Conservation (phyloP, 2,329 filamentous ascomycete genomes). For the Colletotrichum tropicicola region DNA sequence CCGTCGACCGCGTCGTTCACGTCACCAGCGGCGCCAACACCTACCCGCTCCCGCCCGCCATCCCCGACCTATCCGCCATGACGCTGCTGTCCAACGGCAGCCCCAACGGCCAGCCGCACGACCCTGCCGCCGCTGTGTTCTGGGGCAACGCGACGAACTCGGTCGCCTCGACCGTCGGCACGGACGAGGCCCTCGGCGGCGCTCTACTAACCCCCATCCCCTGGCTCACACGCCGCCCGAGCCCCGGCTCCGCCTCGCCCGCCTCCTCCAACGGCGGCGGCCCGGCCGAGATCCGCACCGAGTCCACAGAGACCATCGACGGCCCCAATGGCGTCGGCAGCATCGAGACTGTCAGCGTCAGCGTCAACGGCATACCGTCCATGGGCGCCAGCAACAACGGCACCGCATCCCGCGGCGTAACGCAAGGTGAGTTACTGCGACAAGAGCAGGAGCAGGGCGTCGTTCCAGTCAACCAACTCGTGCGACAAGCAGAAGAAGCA, state of each 20-base stretch:
- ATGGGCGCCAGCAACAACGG: constrained; percentile 46
- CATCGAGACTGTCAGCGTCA: constrained; percentile 83
- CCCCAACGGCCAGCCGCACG: constrained; percentile 48
- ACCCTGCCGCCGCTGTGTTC: constrained; percentile 48
- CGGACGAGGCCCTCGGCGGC: constrained; percentile 89
- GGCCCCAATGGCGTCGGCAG: constrained; percentile 82
- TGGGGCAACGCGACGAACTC: constrained; percentile 58
- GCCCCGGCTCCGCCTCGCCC: constrained; percentile 31
- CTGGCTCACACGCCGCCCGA: constrained; percentile 70
- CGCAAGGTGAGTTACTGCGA: constrained; percentile 85
- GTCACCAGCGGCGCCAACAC: constrained; percentile 84
- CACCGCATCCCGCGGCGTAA: constrained; percentile 63
- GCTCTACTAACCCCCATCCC: constrained; percentile 93
- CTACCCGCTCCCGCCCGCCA: constrained; percentile 82
- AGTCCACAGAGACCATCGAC: constrained; percentile 82
- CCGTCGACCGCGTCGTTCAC: constrained; percentile 88
- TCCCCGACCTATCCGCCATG: constrained; percentile 66
- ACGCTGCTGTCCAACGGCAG: constrained; percentile 68
- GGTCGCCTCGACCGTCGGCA: constrained; percentile 66
- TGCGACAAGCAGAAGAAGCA: constrained; percentile 43
- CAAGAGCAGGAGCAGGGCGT: constrained; percentile 87
- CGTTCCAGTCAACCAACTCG: constrained; percentile 72
- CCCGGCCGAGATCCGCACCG: constrained; percentile 68
- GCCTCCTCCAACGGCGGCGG: constrained; percentile 17
- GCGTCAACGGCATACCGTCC: constrained; percentile 73